Base-by-base conservation (phyloP, 2,329 filamentous ascomycete species). In the Dryadomyces quercivorus region DNA sequence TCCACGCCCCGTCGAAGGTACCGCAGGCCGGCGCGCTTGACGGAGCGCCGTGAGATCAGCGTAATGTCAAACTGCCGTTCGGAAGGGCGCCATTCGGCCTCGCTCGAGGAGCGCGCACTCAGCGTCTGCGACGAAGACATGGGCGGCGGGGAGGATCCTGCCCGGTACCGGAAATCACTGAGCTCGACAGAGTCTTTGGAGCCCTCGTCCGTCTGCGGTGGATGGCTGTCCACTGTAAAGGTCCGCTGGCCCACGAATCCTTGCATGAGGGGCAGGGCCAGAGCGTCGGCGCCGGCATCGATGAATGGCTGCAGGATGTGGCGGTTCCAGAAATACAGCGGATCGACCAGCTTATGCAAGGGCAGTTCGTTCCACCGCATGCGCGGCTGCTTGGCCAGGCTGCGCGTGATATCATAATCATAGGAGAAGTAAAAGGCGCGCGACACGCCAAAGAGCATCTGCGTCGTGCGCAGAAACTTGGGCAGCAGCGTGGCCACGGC, bases 371-470 rank as follows among this genome's bases (percentile, higher is more conserved):
- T 65, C 52, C 67, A 66, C 57, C 78, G 66, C 54, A 60, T 53
- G 46, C 60, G 59, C 3, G 63, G 64, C 22, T 65, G 65, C 54
- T 65, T 73, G 2, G 70, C 68, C 54, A 82, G 63, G 58, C 78
- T 82, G 55, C 85, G 80, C 0, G 93, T 97, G 51, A 98, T 80
- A 65, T 98, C 91, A 65, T 92, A 79, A 60, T 98, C 93, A 66
- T 98, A 96, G 0, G 91, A 91, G 67, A 92, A 98, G 72, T 86
- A 97, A 68, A 96, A 97, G 66, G 88, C 96, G 59, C 79, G 78
- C 0, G 86, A 90, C 4, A 83, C 78, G 1, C 86, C 84, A 64
- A 96, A 92, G 57, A 95, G 80, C 54, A 97, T 80, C 63, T 88
- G 88, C 1, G 89, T 84, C 36, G 88, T 94, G 44, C 86, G 80